Evolutionary conservation across 352 stramenopile genomes (phyloP), one percentile per base, ranked within the genome.

Genomic region (Phytophthora chlamydospora): DNA sequence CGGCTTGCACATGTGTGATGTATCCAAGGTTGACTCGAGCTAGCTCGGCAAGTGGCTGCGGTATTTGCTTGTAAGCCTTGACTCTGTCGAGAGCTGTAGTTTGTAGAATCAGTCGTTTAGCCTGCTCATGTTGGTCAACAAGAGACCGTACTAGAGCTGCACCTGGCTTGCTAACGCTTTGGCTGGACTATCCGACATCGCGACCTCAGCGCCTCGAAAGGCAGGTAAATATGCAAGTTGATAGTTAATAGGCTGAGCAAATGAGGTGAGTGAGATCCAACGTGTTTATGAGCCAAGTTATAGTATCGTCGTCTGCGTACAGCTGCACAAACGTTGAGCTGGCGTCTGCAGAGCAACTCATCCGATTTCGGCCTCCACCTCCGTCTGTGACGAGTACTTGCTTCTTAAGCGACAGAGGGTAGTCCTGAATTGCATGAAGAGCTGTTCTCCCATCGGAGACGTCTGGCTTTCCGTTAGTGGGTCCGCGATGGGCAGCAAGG

Each of bases 141-240:
- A 10, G 14, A 41, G 6, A 41, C 35, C 35, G 35, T 41, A 41
- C 9, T 41, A 14, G 12, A 41, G 35, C 17, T 41, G 35, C 14
- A 41, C 12, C 35, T 41, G 35, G 35, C 17, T 6, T 10, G 35
- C 35, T 14, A 41, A 11, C 14, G 35, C 9, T 41, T 41, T 41
- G 11, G 35, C 35, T 14, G 35, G 35, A 14, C 11, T 41, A n/a
- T 41, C 35, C 17, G 35, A 14, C 17, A 17, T 41, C 17, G 35
- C 14, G 14, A 41, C 11, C 14, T 17, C 35, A 11, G 35, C 35
- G 35, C 35, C 17, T n/a, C 35, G 35, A 41, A 41, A 41, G 11
- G 35, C 35, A 41, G 35, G 35, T 41, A 41, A 41, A 41, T 41
- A 17, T 41, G 35, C 35, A 41, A 41, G 35, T 14, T 41, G 35